Conservation (phyloP, 495 filamentous ascomycete species). For the Penicilliopsis zonata region DNA sequence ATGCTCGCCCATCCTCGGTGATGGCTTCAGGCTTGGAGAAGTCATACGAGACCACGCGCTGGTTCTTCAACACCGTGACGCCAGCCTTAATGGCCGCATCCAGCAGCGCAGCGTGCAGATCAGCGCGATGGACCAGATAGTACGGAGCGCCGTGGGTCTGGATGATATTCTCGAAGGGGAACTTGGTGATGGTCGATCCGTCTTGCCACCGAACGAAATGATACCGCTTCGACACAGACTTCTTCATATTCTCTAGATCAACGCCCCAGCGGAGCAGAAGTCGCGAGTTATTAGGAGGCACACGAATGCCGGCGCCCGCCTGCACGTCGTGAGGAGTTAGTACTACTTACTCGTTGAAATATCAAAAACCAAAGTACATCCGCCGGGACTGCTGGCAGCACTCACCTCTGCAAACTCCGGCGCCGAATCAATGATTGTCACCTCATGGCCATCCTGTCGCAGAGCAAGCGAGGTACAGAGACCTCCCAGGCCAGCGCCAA, state of each 20-base stretch:
- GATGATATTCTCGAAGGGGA: constrained; percentile 20
- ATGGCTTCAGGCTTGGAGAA: constrained; percentile 24
- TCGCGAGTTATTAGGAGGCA: constrained; percentile 36
- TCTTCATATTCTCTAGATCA: constrained; percentile 3
- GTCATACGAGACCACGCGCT: constrained; percentile 10
- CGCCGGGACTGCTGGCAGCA: no score
- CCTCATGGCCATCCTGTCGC: constrained; percentile 13
- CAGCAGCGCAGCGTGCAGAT: constrained; percentile 36
- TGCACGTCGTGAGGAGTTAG: no score
- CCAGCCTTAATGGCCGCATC: constrained; percentile 21
- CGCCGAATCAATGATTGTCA: constrained; percentile 16
- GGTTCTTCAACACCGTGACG: neutral
- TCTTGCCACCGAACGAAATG: constrained; percentile 16
- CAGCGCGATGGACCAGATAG: constrained; percentile 42
- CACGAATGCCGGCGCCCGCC: constrained; percentile 43
- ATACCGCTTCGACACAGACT: constrained; percentile 5
- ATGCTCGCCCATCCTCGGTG: constrained; percentile 15
- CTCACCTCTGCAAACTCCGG: constrained; percentile 5
- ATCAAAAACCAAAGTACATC: no score
- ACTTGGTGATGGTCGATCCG: constrained; percentile 16
- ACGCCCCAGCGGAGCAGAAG: constrained; percentile 23
- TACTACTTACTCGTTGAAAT: no score
- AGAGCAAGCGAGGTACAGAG: constrained; percentile 5
- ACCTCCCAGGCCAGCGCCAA: constrained; percentile 12
- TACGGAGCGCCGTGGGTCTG: constrained; percentile 38